Evolutionary conservation across 2,329 filamentous ascomycete species (phyloP).

Genomic region (Penicillium sp.): DNA sequence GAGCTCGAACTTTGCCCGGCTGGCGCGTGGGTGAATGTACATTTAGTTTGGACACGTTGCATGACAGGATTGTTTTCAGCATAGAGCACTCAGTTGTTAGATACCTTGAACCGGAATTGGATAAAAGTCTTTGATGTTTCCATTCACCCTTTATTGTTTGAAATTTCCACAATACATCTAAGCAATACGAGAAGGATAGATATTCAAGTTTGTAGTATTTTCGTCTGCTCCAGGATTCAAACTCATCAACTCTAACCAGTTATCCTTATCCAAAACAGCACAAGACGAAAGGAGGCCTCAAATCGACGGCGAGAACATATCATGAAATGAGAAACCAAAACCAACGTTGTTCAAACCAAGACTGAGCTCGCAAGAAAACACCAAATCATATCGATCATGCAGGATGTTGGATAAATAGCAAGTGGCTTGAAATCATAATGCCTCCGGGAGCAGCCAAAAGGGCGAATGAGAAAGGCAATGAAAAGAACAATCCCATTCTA

Average conservation of each 20-base stretch:
- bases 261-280: not conserved
- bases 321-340: not conserved
- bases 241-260: not conserved
- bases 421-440: not conserved
- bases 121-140: slow-evolving; percentile 10
- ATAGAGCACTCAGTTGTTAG: slow-evolving; percentile 18
- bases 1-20: not conserved
- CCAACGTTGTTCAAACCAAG: not conserved
- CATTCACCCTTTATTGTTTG: not conserved
- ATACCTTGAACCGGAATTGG: slow-evolving; percentile 12
- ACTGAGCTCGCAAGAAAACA: slow-evolving; percentile 1
- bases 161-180: not conserved
- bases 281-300: not conserved
- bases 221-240: not conserved
- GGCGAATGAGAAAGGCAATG: not conserved
- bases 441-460: not conserved
- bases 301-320: not conserved
- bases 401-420: slow-evolving; percentile 9
- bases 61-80: slow-evolving; percentile 17
- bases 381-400: slow-evolving; percentile 18
- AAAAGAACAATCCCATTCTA: slow-evolving; percentile 13
- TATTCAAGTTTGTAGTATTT: not conserved
- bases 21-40: not conserved
- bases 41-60: slow-evolving; percentile 16
- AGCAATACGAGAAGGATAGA: not conserved